A percentile compares a stretch with the other conserved stretches of the same genome.
Conservation (phyloP, 2,329 filamentous ascomycete species). For the Aspergillus uvarum region DNA sequence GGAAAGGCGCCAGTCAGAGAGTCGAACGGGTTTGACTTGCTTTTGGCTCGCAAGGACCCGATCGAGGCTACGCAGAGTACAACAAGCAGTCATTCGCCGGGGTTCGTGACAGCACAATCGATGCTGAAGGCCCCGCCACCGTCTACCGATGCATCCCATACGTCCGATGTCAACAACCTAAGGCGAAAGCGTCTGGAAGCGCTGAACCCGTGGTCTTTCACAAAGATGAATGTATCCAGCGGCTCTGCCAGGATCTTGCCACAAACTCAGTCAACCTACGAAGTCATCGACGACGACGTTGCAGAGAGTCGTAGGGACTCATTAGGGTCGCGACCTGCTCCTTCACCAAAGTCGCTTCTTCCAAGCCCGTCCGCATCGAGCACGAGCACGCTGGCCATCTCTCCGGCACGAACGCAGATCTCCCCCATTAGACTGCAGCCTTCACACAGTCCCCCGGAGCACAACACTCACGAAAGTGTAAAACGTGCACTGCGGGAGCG, state of each 20-base stretch:
- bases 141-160: not conserved
- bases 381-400: constrained; percentile 8
- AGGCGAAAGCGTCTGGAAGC: not conserved
- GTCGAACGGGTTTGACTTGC: constrained; percentile 19
- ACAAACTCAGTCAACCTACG: not conserved
- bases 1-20: constrained; percentile 1
- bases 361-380: constrained; percentile 21
- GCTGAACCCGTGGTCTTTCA: constrained; percentile 39
- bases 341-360: constrained; percentile 8
- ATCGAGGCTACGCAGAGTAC: not conserved
- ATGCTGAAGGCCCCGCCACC: not conserved
- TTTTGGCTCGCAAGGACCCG: constrained; percentile 22
- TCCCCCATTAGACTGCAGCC: constrained; percentile 7
- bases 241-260: not conserved
- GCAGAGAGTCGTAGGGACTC: not conserved
- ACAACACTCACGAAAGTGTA: not conserved
- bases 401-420: constrained; percentile 11
- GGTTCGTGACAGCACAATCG: not conserved
- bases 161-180: not conserved
- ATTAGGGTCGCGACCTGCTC: not conserved
- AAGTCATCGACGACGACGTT: not conserved
- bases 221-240: constrained; percentile 30
- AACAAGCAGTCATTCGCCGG: not conserved
- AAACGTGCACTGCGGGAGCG: constrained; percentile 19
- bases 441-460: not conserved